phyloP scores from a whole-genome alignment of 1,284 basidiomycete genomes.

The Cryptococcus sp. region DNA sequence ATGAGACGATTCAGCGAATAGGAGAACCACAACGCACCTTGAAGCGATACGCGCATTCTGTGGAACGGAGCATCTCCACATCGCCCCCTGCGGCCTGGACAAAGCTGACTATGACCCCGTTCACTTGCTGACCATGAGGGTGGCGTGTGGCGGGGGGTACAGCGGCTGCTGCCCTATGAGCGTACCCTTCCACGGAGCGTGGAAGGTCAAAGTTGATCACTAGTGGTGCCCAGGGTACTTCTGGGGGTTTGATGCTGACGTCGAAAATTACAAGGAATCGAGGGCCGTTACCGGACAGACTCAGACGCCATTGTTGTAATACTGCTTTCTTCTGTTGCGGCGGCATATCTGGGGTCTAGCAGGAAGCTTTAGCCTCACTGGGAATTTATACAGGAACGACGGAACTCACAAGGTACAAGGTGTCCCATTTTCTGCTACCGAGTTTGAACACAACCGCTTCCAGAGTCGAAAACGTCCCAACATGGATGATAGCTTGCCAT shows the following conservation, averaged over 20 bases:
- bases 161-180: constrained; percentile 61
- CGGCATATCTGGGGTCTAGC: constrained; percentile 64
- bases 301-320: constrained; percentile 59
- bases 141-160: constrained; percentile 59
- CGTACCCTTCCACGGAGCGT: constrained; percentile 93
- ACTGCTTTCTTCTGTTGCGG: constrained; percentile 63
- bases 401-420: constrained; percentile 70
- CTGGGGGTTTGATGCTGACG: constrained; percentile 81
- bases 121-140: constrained; percentile 52
- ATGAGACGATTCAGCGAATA: neutral
- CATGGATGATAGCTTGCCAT: constrained; percentile 81
- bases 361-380: neutral
- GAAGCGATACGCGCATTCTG: constrained; percentile 95
- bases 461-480: constrained; percentile 78
- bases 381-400: neutral
- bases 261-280: constrained; percentile 85
- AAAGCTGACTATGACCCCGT: constrained; percentile 80
- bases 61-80: constrained; percentile 94
- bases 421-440: constrained; percentile 79
- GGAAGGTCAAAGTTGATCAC: constrained; percentile 95
- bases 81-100: constrained; percentile 95
- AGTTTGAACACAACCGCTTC: constrained; percentile 80
- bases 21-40: constrained; percentile 41
- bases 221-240: constrained; percentile 84
- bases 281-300: constrained; percentile 42